A percentile compares a stretch with the other conserved stretches of the same genome.
Conservation (phyloP, 345 rosid species). For the Lepidium aucheri region DNA sequence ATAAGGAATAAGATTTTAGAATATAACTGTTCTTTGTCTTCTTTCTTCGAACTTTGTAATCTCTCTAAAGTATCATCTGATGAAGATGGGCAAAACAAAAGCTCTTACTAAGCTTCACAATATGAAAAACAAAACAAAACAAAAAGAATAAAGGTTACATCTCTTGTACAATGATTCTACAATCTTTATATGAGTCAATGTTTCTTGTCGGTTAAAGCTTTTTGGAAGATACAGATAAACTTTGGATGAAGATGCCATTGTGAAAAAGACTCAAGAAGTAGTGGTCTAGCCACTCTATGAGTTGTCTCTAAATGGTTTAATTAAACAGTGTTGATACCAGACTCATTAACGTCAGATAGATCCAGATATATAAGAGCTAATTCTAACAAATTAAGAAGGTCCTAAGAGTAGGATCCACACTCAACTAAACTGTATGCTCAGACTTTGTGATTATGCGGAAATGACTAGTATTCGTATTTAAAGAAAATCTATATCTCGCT, state of each 20-base stretch:
- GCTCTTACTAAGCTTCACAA: background rate
- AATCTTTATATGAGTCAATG: constrained; percentile 14
- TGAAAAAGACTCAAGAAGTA: background rate
- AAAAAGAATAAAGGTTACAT: constrained; percentile 13
- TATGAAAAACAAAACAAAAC: background rate
- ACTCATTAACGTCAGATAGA: no score
- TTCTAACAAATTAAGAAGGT: no score
- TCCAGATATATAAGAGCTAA: no score
- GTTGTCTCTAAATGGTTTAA: no score
- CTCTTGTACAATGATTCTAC: constrained; percentile 13
- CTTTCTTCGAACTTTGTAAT: background rate
- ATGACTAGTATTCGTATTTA: no score
- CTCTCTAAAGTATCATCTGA: constrained; percentile 11
- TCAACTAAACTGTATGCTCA: no score
- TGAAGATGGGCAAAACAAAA: background rate
- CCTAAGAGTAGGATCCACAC: no score
- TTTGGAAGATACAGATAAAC: background rate
- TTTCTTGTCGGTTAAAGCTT: constrained; percentile 18
- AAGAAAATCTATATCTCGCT: no score
- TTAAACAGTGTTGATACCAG: no score
- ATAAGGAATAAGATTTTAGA: constrained; percentile 17
- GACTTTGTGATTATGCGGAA: no score
- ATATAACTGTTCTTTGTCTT: constrained; percentile 8
- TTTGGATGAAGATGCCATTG: constrained; percentile 14
- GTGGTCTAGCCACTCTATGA: background rate